Conservation (phyloP, 208 protist genomes). For the Trypanosoma platydactyli region DNA sequence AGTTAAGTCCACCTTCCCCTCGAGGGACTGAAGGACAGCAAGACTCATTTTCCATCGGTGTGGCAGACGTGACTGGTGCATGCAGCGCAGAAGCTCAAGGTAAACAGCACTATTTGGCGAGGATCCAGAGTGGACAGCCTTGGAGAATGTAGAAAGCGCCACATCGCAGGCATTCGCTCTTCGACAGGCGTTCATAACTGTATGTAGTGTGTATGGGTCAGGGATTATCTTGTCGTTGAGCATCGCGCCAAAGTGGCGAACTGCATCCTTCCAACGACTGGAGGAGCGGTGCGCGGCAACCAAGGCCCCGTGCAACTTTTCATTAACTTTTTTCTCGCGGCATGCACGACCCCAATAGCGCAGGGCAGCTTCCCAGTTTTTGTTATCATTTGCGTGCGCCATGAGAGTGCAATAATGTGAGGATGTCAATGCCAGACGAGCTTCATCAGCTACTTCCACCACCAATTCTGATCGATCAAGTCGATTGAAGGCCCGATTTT, state of each 20-base stretch:
- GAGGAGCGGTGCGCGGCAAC: conserved; percentile 65
- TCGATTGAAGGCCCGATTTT: conserved; percentile 64
- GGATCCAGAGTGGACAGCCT: conserved; percentile 48
- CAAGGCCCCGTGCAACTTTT: conserved; percentile 66
- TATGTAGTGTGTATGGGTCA: conserved; percentile 68
- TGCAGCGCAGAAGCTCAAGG: conserved; percentile 73
- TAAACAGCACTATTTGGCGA: conserved; percentile 76
- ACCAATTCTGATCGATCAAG: conserved; percentile 73
- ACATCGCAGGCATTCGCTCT: conserved; percentile 54
- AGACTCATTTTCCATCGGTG: conserved; percentile 59
- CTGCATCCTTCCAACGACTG: conserved; percentile 62
- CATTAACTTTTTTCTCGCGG: conserved; percentile 52
- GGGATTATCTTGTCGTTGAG: conserved; percentile 62
- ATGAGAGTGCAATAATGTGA: conserved; percentile 82
- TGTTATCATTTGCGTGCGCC: conserved; percentile 84
- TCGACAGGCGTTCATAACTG: conserved; percentile 83
- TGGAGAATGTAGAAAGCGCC: conserved; percentile 56
- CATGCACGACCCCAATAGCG: conserved; percentile 70
- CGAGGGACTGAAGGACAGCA: conserved; percentile 50
- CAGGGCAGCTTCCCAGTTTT: conserved; percentile 51
- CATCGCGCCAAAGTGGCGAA: conserved; percentile 69
- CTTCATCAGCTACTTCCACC: conserved; percentile 45
- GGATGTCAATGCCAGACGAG: conserved; percentile 40
- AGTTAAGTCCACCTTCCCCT: conserved; percentile 64
- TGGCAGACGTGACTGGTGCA: conserved; percentile 43